Percentiles rank a stretch among this genome's conserved stretches.
Evolutionary conservation across 2,329 filamentous ascomycete species (phyloP).

Genomic region (Ceratocystis harringtonii): DNA sequence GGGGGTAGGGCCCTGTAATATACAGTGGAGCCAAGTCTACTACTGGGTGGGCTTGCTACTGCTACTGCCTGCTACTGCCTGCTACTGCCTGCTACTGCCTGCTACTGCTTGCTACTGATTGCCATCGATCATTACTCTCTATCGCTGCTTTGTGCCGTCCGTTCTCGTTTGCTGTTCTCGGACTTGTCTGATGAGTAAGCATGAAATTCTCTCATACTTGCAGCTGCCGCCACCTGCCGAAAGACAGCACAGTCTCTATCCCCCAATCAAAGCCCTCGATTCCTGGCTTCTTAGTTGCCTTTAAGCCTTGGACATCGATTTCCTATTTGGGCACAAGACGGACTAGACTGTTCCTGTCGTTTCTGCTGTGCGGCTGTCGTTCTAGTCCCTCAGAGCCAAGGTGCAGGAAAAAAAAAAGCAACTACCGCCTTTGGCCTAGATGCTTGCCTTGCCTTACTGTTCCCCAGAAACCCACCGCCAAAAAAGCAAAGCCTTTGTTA

Average conservation of each 20-base stretch:
- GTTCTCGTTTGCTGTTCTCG: background rate
- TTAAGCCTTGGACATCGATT: background rate
- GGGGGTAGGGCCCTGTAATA: background rate
- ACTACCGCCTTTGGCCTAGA: background rate
- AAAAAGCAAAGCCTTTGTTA: conserved; percentile 1
- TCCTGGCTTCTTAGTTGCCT: background rate
- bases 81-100: no score
- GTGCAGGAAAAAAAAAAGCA: background rate
- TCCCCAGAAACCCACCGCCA: background rate
- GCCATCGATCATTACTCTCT: no score
- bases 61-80: no score
- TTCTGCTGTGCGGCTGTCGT: background rate
- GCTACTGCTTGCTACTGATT: background rate
- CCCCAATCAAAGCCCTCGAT: background rate
- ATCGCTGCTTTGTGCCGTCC: no score
- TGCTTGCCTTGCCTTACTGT: background rate
- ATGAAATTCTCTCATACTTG: accelerated
- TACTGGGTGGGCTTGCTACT: background rate
- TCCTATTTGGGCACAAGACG: background rate
- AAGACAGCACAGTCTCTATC: no score
- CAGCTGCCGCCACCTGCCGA: background rate
- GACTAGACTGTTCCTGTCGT: background rate
- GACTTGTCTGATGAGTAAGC: background rate
- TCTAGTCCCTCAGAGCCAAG: background rate
- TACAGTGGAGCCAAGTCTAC: background rate